Conservation (phyloP, 1,284 basidiomycete genomes). For the Cryptococcus sp. region DNA sequence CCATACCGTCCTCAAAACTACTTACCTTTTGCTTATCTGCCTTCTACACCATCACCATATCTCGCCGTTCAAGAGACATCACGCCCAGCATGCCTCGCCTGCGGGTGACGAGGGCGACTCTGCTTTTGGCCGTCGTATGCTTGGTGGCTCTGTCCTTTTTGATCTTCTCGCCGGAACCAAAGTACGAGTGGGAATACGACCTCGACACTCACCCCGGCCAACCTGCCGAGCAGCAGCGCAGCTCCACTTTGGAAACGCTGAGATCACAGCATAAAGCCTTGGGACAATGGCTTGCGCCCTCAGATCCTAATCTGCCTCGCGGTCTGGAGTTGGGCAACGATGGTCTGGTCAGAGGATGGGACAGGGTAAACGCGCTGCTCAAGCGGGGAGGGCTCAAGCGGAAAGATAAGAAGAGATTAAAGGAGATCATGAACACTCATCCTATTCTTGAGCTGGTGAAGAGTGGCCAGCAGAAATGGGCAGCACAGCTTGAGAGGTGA, state of each 20-base stretch:
- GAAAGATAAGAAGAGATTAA: slow-evolving; percentile 25
- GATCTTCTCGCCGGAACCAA: slow-evolving; percentile 13
- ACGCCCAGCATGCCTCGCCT: slow-evolving; percentile 19
- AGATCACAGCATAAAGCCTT: slow-evolving; percentile 11
- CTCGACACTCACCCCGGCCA: slow-evolving; percentile 2
- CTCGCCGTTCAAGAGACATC: too few relatives aligned
- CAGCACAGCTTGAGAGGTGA: slow-evolving; percentile 40
- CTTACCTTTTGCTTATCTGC: not conserved
- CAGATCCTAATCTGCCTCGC: slow-evolving; percentile 9
- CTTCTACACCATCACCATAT: not conserved
- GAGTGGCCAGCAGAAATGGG: slow-evolving; percentile 40
- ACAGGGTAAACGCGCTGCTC: slow-evolving; percentile 23
- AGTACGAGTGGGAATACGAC: slow-evolving; percentile 10
- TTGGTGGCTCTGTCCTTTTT: slow-evolving; percentile 22
- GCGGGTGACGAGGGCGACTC: slow-evolving; percentile 22
- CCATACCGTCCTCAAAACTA: not conserved
- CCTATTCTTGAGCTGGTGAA: slow-evolving; percentile 47
- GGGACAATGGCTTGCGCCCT: slow-evolving; percentile 9
- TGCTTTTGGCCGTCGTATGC: slow-evolving; percentile 19
- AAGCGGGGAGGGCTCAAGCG: slow-evolving; percentile 14
- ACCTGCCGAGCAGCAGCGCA: not conserved
- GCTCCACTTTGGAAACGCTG: slow-evolving; percentile 4
- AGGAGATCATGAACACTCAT: slow-evolving; percentile 33
- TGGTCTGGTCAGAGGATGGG: slow-evolving; percentile 40
- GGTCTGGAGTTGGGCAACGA: slow-evolving; percentile 27